Base-by-base conservation (phyloP, 2,329 filamentous ascomycete genomes). In the Ascochyta rabiei region DNA sequence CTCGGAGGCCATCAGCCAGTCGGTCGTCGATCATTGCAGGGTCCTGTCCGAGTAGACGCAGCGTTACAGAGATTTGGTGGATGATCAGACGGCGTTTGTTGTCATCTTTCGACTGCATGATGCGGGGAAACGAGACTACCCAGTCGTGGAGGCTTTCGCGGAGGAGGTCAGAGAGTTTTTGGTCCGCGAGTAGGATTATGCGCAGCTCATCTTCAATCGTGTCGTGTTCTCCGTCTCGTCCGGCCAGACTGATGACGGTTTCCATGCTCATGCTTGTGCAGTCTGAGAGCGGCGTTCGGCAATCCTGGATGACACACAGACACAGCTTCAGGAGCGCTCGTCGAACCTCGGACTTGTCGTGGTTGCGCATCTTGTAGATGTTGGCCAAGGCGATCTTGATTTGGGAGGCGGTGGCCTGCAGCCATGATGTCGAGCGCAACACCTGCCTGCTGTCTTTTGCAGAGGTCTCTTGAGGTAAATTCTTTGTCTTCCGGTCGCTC, bases 81-180 rank as follows among this genome's bases (percentile, higher is more conserved):
- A 98, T 83, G 2, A 88, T 86, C 50, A 84, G 82, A 57, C 86
- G 82, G 71, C 96, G 96, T 24, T 83, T 80, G n/a, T 81, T 81
- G 63, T 96, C 91, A 65, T 98, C 92, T 62, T 87, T 89, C 8
- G 87, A 85, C 71, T 93, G 91, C 86, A 97, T 93, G 13, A 91
- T 76, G 15, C 92, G 84, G 5, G 93, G 88, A 16, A 99, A 82
- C 35, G 90, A 88, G 2, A 86, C 85, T 21, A 93, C 83, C 92
- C 93, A 97, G 47, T 86, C 87, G 71, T 93, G 89, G 0, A 96
- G 81, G 0, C 85, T 88, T 24, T 82, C 83, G 63, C 90, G 90
- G 23, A 93, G 78, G 2, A 84, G 77, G 19, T 89, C 86, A 3
- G 82, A 77, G 2, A 93, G 80, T 43, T 83, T 78, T 1, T 82